phyloP scores from a whole-genome alignment of 768 basidiomycete genomes.

The Phylloporus arenicola region DNA sequence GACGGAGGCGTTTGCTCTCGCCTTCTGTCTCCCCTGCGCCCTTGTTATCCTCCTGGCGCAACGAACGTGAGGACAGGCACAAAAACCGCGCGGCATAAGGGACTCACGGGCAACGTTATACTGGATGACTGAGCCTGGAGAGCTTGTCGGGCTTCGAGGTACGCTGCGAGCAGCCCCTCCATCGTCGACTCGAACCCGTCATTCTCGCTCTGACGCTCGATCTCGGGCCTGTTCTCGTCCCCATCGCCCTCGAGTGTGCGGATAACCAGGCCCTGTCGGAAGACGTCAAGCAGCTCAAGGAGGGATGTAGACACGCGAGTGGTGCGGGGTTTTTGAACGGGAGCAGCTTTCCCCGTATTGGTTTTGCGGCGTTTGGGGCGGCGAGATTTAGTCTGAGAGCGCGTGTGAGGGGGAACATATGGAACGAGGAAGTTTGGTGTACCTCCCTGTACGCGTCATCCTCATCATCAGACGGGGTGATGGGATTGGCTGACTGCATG shows the following conservation, averaged over 20 bases:
- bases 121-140: constrained; percentile 17
- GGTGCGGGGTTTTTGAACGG: constrained; percentile 3
- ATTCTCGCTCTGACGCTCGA: background rate
- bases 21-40: background rate
- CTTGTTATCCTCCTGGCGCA: constrained; percentile 8
- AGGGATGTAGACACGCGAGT: constrained; percentile 19
- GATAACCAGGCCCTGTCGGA: constrained; percentile 9
- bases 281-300: constrained; percentile 13
- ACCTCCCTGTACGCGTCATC: constrained; percentile 22
- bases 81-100: background rate
- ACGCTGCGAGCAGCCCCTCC: constrained; percentile 31
- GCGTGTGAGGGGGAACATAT: background rate
- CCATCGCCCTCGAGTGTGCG: background rate
- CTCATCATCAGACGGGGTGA: constrained; percentile 18
- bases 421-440: background rate
- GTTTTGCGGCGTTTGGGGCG: constrained; percentile 27
- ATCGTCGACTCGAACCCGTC: constrained; percentile 34
- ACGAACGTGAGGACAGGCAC: background rate
- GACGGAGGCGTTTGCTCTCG: constrained; percentile 31
- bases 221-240: background rate
- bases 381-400: constrained; percentile 8
- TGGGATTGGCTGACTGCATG: background rate
- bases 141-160: constrained; percentile 26
- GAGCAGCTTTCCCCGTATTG: constrained; percentile 14
- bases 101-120: constrained; percentile 13